These are phyloP conservation scores for Coleophoma crateriformis DNA, from an alignment of 2,329 filamentous ascomycete genomes.

Conservation along the genomic window DNA sequence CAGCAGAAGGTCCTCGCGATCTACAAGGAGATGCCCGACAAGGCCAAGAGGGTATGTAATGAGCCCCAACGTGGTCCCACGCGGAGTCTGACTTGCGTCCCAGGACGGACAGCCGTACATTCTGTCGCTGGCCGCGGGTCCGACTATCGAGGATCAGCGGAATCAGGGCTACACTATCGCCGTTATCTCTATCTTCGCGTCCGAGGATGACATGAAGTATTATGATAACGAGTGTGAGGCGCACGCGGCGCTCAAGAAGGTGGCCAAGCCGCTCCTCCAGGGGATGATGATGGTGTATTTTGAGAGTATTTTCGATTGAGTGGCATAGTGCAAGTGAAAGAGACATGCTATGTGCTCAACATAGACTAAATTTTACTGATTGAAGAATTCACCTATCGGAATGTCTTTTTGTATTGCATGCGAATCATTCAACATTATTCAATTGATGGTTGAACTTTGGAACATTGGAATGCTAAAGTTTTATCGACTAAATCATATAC, in stretches of 20 bases:
- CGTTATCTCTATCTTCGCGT: conserved; percentile 46
- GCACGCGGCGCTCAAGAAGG: conserved; percentile 40
- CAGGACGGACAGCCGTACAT: conserved; percentile 56
- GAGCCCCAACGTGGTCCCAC: neutral
- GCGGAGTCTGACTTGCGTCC: neutral
- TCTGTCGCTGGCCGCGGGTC: conserved; percentile 39
- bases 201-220: conserved; percentile 51
- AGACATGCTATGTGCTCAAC: no score
- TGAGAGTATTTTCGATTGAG: conserved; percentile 8
- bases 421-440: no score
- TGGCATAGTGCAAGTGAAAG: neutral
- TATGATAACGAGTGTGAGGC: conserved; percentile 52
- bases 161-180: conserved; percentile 49
- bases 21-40: conserved; percentile 26
- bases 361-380: no score
- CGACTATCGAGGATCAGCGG: conserved; percentile 42
- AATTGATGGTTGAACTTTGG: no score
- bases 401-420: no score
- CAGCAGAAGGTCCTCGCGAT: conserved; percentile 35
- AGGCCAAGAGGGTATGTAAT: conserved; percentile 32
- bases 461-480: no score
- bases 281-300: conserved; percentile 24
- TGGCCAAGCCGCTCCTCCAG: conserved; percentile 8
- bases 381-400: no score
- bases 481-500: no score